Base-by-base conservation (phyloP, 129 eudicot species). In the Tagetes erecta region DNA sequence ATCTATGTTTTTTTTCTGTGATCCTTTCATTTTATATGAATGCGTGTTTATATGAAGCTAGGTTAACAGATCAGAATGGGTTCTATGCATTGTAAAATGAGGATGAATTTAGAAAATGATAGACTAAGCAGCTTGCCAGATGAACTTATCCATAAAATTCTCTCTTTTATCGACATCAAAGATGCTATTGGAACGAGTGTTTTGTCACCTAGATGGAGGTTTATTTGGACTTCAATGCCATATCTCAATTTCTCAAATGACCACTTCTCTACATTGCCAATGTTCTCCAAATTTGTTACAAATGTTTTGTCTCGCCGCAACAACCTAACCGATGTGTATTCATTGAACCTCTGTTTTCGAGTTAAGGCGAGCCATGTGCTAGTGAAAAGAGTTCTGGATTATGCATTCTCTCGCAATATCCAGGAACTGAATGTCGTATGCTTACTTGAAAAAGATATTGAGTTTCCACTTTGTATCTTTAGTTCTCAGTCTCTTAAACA, bases 111-210 rank as follows among this genome's bases (percentile, higher is more conserved):
- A 51, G 47, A 70, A 50, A 47, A 36, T 5, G 78, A 49, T 52
- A 72, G 77, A 72, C n/a, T 57, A 41, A 72, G 76, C 56, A 57
- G 67, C 76, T 72, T 72, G 56, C 67, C 76, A 1, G 67, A 72
- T 40, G 66, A 39, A 2, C 38, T 72, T 12, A 40, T 66, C 52
- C 52, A 41, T 35, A 70, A 70, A 8, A 50, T 70, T 50, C 45
- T 70, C 2, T 69, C 74, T 70, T 70, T 6, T 6, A 49, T 35
- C 2, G 14, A n/a, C 74, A n/a, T 50, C 49, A 70, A 3, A 35
- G 47, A 70, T 2, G 74, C 13, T 36, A 70, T 36, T 34, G 4
- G 10, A 74, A 20, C 30, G 12, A 45, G 63, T 20, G 33, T 10
- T 34, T 40, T 72, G 68, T 72, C 77, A 38, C 10, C 67, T 10